A percentile compares a stretch with the other conserved stretches of the same genome.
Evolutionary conservation across 805 yeast genomes (phyloP).

Genomic region (Maudiozyma barnettii): DNA sequence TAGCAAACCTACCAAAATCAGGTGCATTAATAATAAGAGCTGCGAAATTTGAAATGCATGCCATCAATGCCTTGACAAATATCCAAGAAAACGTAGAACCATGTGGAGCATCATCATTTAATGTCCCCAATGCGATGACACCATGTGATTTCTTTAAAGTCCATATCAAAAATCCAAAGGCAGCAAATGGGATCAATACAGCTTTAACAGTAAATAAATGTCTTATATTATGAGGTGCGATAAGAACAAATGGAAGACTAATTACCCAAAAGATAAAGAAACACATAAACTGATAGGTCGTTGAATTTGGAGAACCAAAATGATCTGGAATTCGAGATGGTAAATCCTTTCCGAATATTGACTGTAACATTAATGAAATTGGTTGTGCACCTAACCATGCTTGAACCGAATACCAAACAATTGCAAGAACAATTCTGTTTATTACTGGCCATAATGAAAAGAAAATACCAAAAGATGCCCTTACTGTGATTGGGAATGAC

Average conservation of each 20-base stretch:
- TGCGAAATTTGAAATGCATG: slow-evolving; percentile 69
- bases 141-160: slow-evolving; percentile 69
- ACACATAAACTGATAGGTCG: slow-evolving; percentile 57
- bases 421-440: slow-evolving; percentile 76
- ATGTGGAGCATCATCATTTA: slow-evolving; percentile 5
- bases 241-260: slow-evolving; percentile 66
- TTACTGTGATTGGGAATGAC: slow-evolving; percentile 68
- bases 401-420: slow-evolving; percentile 80
- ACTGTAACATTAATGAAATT: slow-evolving; percentile 59
- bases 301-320: slow-evolving; percentile 45
- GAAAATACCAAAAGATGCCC: slow-evolving; percentile 75
- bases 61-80: slow-evolving; percentile 62
- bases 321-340: slow-evolving; percentile 52
- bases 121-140: slow-evolving; percentile 10
- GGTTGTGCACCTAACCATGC: slow-evolving; percentile 76
- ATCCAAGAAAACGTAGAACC: slow-evolving; percentile 6
- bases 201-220: slow-evolving; percentile 77
- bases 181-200: slow-evolving; percentile 65
- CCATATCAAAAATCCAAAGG: slow-evolving; percentile 73
- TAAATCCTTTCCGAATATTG: slow-evolving; percentile 60
- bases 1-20: slow-evolving; percentile 71
- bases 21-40: slow-evolving; percentile 75
- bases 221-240: slow-evolving; percentile 69
- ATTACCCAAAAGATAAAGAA: slow-evolving; percentile 73
- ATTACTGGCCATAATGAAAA: slow-evolving; percentile 79